Evolutionary conservation across 2,329 filamentous ascomycete genomes (phyloP), one percentile per base, ranked within the genome.

Genomic region (Hymenotorrendiella dingleyae): DNA sequence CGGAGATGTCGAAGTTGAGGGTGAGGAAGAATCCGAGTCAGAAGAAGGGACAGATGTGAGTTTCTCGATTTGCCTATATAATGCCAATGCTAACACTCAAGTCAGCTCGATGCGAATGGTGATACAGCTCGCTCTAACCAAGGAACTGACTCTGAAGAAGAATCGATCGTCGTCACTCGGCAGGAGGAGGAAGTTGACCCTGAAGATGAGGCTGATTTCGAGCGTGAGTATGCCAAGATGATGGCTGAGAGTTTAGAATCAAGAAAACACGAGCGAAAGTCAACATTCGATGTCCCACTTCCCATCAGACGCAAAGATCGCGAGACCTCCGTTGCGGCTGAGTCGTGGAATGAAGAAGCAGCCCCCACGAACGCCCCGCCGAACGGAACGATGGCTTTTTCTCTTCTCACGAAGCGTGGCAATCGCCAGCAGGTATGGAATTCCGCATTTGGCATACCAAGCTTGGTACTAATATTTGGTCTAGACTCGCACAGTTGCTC

Each of bases 211-310:
- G 93, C 91, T 6, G 93, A 98, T 30, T 98, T 98, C 62, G 94
- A 98, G 61, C 86, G 91, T 56, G 93, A 97, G 65, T 93, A 95
- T 63, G 90, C 93, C 27, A 96, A 94, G 65, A 86, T 98, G 79
- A 97, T 98, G 91, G 79, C 90, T 38, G 93, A 98, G 64, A 96
- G 91, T 67, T 70, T 95, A 57, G 93, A 98, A 54, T 94, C 91
- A 4, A 81, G 93, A 55, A 96, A 95, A 58, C 94, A 95, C 54
- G 93, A 98, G 60, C 86, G 93, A 49, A 96, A 95, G 66, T 81
- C 86, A 21, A 76, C 93, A 39, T 96, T 98, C 59, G 94, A 98
- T 62, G 87, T 97, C n/a, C 89, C 94, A 1, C 69, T 98, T n/a
- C 93, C 93, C 0, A 90, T 98, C 67, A 84, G 88, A 43, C 63